phyloP scores from a whole-genome alignment of 371 early-diverging fungal species.

The Lichtheimia corymbifera region DNA sequence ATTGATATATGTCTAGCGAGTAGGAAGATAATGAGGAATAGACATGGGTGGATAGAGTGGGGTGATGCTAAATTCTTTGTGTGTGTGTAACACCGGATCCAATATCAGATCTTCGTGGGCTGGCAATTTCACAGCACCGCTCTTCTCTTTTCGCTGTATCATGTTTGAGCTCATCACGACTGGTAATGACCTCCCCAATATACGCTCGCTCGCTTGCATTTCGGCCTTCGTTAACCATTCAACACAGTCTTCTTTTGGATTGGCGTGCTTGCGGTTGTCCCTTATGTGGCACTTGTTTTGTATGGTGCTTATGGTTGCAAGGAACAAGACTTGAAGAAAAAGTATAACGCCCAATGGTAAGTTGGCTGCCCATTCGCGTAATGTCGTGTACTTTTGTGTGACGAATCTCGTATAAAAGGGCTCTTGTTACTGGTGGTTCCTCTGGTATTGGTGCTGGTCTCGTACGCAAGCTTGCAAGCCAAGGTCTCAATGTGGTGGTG shows the following conservation, averaged over 20 bases:
- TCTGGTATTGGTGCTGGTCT: conserved; percentile 68
- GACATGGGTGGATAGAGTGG: too few relatives aligned
- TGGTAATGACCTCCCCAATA: not conserved
- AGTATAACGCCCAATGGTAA: conserved; percentile 65
- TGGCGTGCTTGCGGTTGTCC: conserved; percentile 46
- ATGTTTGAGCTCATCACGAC: conserved; percentile 3
- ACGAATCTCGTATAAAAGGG: conserved; percentile 21
- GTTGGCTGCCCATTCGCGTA: conserved; percentile 4
- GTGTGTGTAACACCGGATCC: too few relatives aligned
- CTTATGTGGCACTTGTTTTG: conserved; percentile 43
- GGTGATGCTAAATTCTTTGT: too few relatives aligned
- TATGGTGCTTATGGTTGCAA: conserved; percentile 53
- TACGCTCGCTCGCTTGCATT: too few relatives aligned
- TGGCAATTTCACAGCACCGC: not conserved
- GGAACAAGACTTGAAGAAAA: conserved; percentile 59
- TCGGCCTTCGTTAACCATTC: not conserved
- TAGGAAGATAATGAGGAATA: too few relatives aligned
- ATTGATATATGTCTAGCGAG: too few relatives aligned
- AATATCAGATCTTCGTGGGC: too few relatives aligned
- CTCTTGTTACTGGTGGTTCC: conserved; percentile 58
- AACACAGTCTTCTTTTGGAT: conserved; percentile 45
- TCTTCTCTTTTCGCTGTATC: not conserved
- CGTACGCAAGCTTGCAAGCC: conserved; percentile 53
- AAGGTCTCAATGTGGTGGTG: conserved; percentile 61
- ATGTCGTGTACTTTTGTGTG: not conserved